A percentile compares a stretch with the other conserved stretches of the same genome.
These are phyloP conservation scores for Lyophyllum decastes DNA, from an alignment of 768 basidiomycete species.

Conservation along the genomic window DNA sequence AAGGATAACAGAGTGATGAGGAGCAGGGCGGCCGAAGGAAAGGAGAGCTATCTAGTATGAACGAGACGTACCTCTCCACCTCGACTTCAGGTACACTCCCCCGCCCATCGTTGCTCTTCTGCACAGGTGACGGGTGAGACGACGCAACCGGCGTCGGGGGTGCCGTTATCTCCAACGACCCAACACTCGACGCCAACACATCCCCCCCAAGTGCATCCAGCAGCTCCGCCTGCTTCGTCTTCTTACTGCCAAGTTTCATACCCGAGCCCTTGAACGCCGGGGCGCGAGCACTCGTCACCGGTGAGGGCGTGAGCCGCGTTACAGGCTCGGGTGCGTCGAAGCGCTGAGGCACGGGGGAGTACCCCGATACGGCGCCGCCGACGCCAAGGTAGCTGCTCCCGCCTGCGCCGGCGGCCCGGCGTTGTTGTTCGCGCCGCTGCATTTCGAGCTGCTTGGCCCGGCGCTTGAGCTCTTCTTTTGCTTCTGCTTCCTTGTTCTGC, in stretches of 20 bases:
- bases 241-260: slow-evolving; percentile 96
- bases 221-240: slow-evolving; percentile 85
- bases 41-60: background rate
- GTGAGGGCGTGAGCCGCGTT: slow-evolving; percentile 41
- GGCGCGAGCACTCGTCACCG: slow-evolving; percentile 56
- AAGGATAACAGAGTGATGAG: no score
- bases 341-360: slow-evolving; percentile 65
- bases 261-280: slow-evolving; percentile 92
- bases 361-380: slow-evolving; percentile 69
- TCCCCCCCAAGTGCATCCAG: slow-evolving; percentile 87
- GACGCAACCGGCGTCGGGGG: slow-evolving; percentile 48
- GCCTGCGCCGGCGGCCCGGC: slow-evolving; percentile 57
- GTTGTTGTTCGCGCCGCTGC: slow-evolving; percentile 93
- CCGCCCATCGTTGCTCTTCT: slow-evolving; percentile 45
- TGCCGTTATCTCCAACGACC: slow-evolving; percentile 39
- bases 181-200: slow-evolving; percentile 49
- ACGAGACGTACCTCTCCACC: slow-evolving; percentile 62
- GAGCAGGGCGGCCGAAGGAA: no score
- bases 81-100: slow-evolving; percentile 76
- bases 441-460: slow-evolving; percentile 97
- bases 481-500: slow-evolving; percentile 98
- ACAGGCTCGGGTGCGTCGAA: slow-evolving; percentile 63
- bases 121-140: slow-evolving; percentile 42
- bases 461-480: slow-evolving; percentile 97
- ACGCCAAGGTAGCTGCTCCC: slow-evolving; percentile 66